Evolutionary conservation across 2,329 filamentous ascomycete species (phyloP), one percentile per base, ranked within the genome.

Genomic region (Sclerotinia spermophila): DNA sequence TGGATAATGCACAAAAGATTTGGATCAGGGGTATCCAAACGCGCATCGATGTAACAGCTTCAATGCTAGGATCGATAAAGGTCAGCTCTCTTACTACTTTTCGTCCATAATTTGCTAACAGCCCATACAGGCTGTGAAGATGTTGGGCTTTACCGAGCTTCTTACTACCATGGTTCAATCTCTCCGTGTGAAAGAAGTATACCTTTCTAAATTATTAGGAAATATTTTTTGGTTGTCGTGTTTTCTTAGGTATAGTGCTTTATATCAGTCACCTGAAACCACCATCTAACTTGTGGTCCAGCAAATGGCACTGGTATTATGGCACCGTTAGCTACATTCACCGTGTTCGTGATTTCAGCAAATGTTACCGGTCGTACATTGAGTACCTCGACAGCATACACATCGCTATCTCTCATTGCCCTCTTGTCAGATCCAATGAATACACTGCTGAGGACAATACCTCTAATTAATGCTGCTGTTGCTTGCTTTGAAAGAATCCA

Each of bases 401-500:
- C 83, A 0, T 80, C 80, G 0, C 69, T 84, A 1, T 83, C 82
- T 0, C 79, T 83, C 21, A 80, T 84, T 21, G 74, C 80, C 1
- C 75, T 84, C 0, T 73, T 84, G 24, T 73, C 80, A 2, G 74
- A 77, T 11, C 82, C 82, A 1, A 77, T 84, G 24, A 81, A 80
- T 53, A 78, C 75, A 53, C 73, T 84, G 65, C 81, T 84, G 42
- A 78, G 81, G 70, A 75, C 76, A 0, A 77, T 83, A 24, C 80
- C 83, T 1, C 73, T 78, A 21, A 62, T 84, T 33, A 80, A 79
- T 38, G 78, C 82, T 13, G 81, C 79, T 0, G 60, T 82, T 24
- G 81, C 81, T 0, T 83, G 82, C 19, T 77, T 84, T 64, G 76
- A 77, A n/a, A 78, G 83, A 1, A 82, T 84, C 8, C 78, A 84